A percentile compares a stretch with the other conserved stretches of the same genome.
Evolutionary conservation across 2,329 filamentous ascomycete species (phyloP).

Genomic region (Bipolaris zeicola): DNA sequence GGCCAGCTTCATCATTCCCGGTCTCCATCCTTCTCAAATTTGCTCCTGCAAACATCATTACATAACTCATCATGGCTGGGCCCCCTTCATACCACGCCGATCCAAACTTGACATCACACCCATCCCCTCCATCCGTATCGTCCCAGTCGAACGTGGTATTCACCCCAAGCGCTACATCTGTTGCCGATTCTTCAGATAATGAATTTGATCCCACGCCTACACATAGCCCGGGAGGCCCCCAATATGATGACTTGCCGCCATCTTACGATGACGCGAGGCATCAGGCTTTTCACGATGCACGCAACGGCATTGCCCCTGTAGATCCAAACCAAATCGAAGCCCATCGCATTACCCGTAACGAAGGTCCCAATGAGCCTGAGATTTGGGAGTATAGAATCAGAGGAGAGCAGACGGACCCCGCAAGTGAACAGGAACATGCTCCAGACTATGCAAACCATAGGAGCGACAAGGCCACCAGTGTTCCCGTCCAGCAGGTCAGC

Average conservation of each 20-base stretch:
- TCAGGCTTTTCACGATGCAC: conserved; percentile 36
- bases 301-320: conserved; percentile 31
- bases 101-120: conserved; percentile 14
- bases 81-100: conserved; percentile 18
- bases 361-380: conserved; percentile 30
- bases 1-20: not conserved
- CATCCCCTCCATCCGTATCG: conserved; percentile 22
- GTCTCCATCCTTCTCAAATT: not conserved
- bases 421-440: conserved; percentile 26
- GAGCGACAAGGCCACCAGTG: conserved; percentile 20
- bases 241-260: conserved; percentile 46
- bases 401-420: conserved; percentile 24
- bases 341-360: conserved; percentile 29
- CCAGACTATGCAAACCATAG: conserved; percentile 29
- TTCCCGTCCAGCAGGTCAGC: conserved; percentile 35
- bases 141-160: conserved; percentile 25
- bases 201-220: conserved; percentile 40
- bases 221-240: conserved; percentile 39
- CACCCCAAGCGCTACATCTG: conserved; percentile 37
- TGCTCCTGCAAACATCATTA: not conserved
- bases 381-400: conserved; percentile 34
- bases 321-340: conserved; percentile 38
- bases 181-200: conserved; percentile 41
- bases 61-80: conserved; percentile 29
- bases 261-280: conserved; percentile 46